Evolutionary conservation across 78 protist species (phyloP).

Genomic region (Dictyostelium intermedium): DNA sequence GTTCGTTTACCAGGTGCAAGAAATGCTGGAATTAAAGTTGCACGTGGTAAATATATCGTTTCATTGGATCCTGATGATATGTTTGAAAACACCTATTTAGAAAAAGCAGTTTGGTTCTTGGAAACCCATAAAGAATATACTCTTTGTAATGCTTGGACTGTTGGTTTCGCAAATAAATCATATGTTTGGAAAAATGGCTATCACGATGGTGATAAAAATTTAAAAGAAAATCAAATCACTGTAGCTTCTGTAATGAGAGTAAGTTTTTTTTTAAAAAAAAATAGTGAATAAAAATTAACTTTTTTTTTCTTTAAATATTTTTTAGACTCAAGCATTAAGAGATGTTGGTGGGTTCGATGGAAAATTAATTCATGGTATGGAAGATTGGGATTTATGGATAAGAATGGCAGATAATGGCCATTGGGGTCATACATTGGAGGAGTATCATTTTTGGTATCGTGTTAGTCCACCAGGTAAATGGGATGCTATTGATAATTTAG

Average conservation of each 20-base stretch:
- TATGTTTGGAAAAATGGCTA: constrained; percentile 56
- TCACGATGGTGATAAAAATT: constrained; percentile 64
- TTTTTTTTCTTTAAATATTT: not conserved
- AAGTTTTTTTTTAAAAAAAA: not conserved
- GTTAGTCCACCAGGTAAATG: constrained; percentile 75
- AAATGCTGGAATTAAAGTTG: constrained; percentile 40
- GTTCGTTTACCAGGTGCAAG: constrained; percentile 58
- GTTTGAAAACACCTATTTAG: constrained; percentile 55
- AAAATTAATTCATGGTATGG: constrained; percentile 46
- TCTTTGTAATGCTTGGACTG: constrained; percentile 42
- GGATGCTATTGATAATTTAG: constrained; percentile 42
- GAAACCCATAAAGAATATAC: constrained; percentile 53
- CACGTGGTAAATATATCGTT: constrained; percentile 36
- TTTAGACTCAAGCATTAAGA: constrained; percentile 44
- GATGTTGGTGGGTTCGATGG: constrained; percentile 63
- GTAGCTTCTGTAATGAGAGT: constrained; percentile 70
- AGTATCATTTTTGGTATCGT: constrained; percentile 59
- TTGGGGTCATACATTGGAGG: constrained; percentile 68
- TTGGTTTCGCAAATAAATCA: constrained; percentile 58
- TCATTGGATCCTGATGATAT: constrained; percentile 71
- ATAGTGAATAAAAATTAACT: not conserved
- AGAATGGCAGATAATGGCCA: constrained; percentile 77
- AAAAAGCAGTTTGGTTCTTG: constrained; percentile 71
- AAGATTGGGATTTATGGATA: constrained; percentile 74
- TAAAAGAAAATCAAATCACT: constrained; percentile 56